These are phyloP conservation scores for Secale cereale DNA, from an alignment of 176 grass and related monocot genomes.

Conservation along the genomic window DNA sequence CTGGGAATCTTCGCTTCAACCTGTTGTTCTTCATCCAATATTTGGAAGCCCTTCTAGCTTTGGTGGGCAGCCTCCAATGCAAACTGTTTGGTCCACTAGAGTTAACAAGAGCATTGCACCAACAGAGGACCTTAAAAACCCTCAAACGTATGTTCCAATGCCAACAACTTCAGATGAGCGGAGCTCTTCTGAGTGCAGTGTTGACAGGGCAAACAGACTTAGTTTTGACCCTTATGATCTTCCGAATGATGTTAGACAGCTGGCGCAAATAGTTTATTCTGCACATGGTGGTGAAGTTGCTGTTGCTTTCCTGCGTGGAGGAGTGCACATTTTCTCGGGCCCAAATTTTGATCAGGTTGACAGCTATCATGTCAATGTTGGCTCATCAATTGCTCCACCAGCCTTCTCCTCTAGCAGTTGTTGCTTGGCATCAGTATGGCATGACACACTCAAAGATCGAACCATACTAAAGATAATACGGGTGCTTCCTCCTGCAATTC, in stretches of 20 bases:
- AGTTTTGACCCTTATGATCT: constrained; percentile 98
- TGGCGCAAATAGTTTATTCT: constrained; percentile 97
- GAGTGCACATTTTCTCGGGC: constrained; percentile 95
- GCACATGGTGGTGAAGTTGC: constrained; percentile 93
- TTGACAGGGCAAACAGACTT: constrained; percentile 80
- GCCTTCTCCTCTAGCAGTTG: constrained; percentile 93
- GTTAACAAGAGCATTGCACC: constrained; percentile 95
- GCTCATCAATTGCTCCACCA: constrained; percentile 91
- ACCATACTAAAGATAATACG: constrained; percentile 97
- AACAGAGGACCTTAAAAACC: constrained; percentile 90
- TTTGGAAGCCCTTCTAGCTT: constrained; percentile 86
- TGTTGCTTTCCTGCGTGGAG: constrained; percentile 86
- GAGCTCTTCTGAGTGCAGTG: constrained; percentile 94
- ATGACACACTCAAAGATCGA: constrained; percentile 91
- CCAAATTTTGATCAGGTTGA: constrained; percentile 90
- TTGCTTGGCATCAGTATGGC: constrained; percentile 97
- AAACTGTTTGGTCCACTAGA: constrained; percentile 95
- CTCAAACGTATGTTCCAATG: constrained; percentile 64
- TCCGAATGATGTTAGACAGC: constrained; percentile 92
- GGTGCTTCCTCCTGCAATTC: constrained; percentile 86
- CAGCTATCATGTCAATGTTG: constrained; percentile 95
- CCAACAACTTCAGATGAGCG: constrained; percentile 74
- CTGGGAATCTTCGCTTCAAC: constrained; percentile 95
- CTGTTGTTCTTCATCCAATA: constrained; percentile 98
- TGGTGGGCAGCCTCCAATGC: constrained; percentile 82